Conservation (phyloP, 2,329 filamentous ascomycete genomes). For the Alternaria viburni region DNA sequence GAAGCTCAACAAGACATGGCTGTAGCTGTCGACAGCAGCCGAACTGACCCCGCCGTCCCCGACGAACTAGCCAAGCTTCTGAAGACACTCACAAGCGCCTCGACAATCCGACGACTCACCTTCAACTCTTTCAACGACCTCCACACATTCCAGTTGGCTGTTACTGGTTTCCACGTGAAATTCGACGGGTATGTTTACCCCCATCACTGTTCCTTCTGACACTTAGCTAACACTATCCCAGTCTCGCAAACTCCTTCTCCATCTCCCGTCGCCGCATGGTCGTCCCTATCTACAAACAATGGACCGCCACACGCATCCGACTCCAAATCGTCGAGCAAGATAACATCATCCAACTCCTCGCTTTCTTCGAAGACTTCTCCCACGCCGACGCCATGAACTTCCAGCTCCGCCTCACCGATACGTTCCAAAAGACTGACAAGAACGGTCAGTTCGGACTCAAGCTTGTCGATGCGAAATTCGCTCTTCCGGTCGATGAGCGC, state of each 20-base stretch:
- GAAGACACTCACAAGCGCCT: constrained; percentile 61
- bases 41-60: constrained; percentile 53
- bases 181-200: constrained; percentile 40
- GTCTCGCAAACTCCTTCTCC: constrained; percentile 72
- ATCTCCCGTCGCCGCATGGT: constrained; percentile 88
- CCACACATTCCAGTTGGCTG: constrained; percentile 77
- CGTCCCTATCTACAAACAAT: constrained; percentile 92
- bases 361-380: constrained; percentile 86
- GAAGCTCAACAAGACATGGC: constrained; percentile 79
- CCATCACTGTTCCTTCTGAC: not conserved
- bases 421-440: constrained; percentile 69
- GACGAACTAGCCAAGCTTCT: constrained; percentile 70
- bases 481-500: constrained; percentile 67
- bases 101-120: constrained; percentile 72
- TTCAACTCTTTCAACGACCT: constrained; percentile 61
- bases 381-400: constrained; percentile 92
- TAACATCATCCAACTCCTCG: constrained; percentile 76
- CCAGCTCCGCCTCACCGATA: constrained; percentile 80
- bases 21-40: constrained; percentile 65
- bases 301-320: constrained; percentile 81
- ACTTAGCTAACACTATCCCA: constrained; percentile 28
- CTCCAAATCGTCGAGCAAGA: constrained; percentile 81
- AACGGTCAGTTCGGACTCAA: constrained; percentile 71
- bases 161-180: constrained; percentile 78
- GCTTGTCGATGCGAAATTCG: constrained; percentile 90